A percentile compares a stretch with the other conserved stretches of the same genome.
Conservation (phyloP, 1,139 yeast genomes). For the Nematodospora anomalae region DNA sequence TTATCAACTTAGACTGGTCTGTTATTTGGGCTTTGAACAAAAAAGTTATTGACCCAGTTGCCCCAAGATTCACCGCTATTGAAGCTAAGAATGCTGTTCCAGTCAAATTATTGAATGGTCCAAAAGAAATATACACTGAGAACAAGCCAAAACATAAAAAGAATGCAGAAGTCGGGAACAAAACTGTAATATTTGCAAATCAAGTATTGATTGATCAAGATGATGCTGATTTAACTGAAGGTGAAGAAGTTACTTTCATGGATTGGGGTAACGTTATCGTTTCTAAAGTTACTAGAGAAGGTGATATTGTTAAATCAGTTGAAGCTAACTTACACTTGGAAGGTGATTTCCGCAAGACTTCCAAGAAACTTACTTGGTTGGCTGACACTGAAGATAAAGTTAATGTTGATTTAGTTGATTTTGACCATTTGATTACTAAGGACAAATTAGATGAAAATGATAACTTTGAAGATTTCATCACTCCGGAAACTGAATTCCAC, state of each 20-base stretch:
- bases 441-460: constrained; percentile 96
- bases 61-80: constrained; percentile 92
- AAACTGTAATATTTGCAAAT: constrained; percentile 69
- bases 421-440: constrained; percentile 93
- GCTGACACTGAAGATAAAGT: constrained; percentile 75
- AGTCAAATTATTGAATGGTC: constrained; percentile 69
- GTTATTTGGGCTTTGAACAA: constrained; percentile 96
- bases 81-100: constrained; percentile 59
- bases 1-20: constrained; percentile 94
- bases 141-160: constrained; percentile 92
- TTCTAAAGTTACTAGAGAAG: constrained; percentile 65
- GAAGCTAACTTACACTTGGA: constrained; percentile 86
- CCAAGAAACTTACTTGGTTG: constrained; percentile 94
- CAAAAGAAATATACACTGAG: constrained; percentile 61
- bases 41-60: constrained; percentile 92
- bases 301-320: constrained; percentile 56
- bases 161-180: constrained; percentile 86
- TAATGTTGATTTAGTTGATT: constrained; percentile 80
- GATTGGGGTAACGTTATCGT: constrained; percentile 98
- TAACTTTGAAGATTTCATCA: constrained; percentile 88
- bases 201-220: constrained; percentile 80
- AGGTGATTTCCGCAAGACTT: constrained; percentile 97
- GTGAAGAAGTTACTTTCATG: constrained; percentile 94
- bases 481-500: constrained; percentile 85
- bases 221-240: constrained; percentile 73